Evolutionary conservation across 2,329 filamentous ascomycete genomes (phyloP).

Genomic region (Scortechinia acanthostroma): DNA sequence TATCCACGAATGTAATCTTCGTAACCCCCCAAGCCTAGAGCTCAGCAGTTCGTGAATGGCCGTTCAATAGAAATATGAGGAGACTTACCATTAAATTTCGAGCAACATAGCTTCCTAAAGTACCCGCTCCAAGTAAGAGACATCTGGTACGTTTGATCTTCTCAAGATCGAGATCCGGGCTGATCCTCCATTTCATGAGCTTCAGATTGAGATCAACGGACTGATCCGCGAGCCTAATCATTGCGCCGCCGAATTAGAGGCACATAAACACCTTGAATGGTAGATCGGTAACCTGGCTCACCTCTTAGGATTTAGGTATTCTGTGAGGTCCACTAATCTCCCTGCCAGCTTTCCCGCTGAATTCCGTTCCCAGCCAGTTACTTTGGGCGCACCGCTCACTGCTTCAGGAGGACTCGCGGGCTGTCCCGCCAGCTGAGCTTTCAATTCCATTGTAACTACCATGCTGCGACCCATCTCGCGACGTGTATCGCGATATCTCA

Average conservation of each 20-base stretch:
- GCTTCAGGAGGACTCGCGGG: not conserved
- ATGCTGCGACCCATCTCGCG: slow-evolving; percentile 77
- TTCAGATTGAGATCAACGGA: slow-evolving; percentile 94
- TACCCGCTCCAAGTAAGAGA: slow-evolving; percentile 83
- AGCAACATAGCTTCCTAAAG: slow-evolving; percentile 87
- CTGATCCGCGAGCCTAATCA: slow-evolving; percentile 77
- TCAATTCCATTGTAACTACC: slow-evolving; percentile 59
- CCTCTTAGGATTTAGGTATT: slow-evolving; percentile 73
- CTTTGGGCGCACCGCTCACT: slow-evolving; percentile 66
- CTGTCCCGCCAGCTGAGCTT: not conserved
- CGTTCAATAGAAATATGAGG: too few relatives aligned
- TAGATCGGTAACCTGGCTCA: not conserved
- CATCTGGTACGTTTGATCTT: slow-evolving; percentile 85
- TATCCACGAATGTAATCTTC: slow-evolving; percentile 93
- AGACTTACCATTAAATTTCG: slow-evolving; percentile 61
- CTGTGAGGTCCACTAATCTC: slow-evolving; percentile 74
- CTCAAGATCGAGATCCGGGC: slow-evolving; percentile 79
- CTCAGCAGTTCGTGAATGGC: not conserved
- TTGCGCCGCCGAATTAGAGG: not conserved
- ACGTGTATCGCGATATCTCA: slow-evolving; percentile 85
- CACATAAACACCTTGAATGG: not conserved
- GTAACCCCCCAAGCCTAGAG: slow-evolving; percentile 77
- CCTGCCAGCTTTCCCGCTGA: slow-evolving; percentile 70
- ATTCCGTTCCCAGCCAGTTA: slow-evolving; percentile 91
- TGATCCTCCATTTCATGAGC: slow-evolving; percentile 97